A percentile compares a stretch with the other conserved stretches of the same genome.
phyloP scores from a whole-genome alignment of 345 rosid genomes.

The Lenwebbia sp. region DNA sequence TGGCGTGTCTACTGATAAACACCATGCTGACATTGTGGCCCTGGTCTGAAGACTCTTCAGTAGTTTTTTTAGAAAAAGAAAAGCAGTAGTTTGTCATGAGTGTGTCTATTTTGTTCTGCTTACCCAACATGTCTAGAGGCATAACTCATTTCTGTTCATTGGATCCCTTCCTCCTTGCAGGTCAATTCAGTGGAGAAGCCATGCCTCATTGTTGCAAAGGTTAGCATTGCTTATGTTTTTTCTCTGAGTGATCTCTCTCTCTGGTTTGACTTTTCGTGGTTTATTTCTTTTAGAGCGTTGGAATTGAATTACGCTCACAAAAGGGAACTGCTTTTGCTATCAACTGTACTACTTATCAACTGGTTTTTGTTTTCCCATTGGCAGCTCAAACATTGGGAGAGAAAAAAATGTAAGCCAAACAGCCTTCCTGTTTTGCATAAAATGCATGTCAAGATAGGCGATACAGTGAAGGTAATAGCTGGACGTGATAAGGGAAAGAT shows the following conservation, averaged over 20 bases:
- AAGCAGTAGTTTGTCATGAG: not conserved
- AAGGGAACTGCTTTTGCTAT: not conserved
- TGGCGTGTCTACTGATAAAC: not conserved
- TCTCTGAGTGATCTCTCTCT: not conserved
- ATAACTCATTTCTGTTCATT: not conserved
- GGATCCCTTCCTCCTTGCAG: slow-evolving; percentile 32
- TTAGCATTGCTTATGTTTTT: slow-evolving; percentile 6
- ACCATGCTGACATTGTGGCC: not conserved
- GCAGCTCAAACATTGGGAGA: slow-evolving; percentile 89
- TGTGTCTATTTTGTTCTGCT: not conserved
- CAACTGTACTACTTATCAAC: not conserved
- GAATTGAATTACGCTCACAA: not conserved
- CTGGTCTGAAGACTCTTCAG: not conserved
- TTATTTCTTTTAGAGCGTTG: not conserved
- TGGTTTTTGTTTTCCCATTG: not conserved
- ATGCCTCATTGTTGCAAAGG: slow-evolving; percentile 58
- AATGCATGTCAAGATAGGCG: slow-evolving; percentile 91
- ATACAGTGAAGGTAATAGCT: slow-evolving; percentile 68
- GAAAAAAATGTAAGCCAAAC: slow-evolving; percentile 83
- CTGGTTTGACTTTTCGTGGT: not conserved
- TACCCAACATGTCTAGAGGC: not conserved
- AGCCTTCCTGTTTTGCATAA: slow-evolving; percentile 81
- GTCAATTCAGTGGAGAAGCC: slow-evolving; percentile 43
- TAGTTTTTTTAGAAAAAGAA: not conserved
- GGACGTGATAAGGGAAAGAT: slow-evolving; percentile 84